Conservation (phyloP, 345 rosid species). For the Erysimum cheiranthoides region DNA sequence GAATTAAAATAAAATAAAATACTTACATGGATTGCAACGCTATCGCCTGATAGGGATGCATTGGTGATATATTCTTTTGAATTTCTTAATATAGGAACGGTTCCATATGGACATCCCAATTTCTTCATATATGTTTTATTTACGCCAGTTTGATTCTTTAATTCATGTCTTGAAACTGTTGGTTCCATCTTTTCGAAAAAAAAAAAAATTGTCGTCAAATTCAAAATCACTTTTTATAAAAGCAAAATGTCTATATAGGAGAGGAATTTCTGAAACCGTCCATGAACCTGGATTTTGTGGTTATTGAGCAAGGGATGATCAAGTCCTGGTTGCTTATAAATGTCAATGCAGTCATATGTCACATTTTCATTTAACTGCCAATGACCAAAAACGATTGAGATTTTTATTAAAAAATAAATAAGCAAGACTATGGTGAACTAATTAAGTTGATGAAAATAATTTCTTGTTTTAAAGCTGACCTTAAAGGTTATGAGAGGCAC, state of each 20-base stretch:
- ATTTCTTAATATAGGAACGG: constrained; percentile 13
- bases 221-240: not conserved
- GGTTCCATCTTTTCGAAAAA: constrained; percentile 2
- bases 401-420: not conserved
- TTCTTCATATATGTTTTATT: not conserved
- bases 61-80: not conserved
- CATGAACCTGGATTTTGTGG: constrained; percentile 11
- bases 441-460: not conserved
- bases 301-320: constrained; percentile 12
- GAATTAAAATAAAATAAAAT: not conserved
- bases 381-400: not conserved
- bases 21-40: constrained; percentile 6
- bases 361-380: constrained; percentile 26
- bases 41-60: not conserved
- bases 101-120: constrained; percentile 13
- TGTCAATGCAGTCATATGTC: constrained; percentile 33
- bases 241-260: not conserved
- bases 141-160: not conserved
- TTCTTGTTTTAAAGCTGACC: not conserved
- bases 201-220: not conserved
- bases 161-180: not conserved
- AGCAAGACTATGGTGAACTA: not conserved
- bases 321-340: constrained; percentile 36
- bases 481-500: not conserved
- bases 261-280: not conserved